Evolutionary conservation across 169 alveolate genomes (phyloP).

Genomic region (Toxoplasma gondii): DNA sequence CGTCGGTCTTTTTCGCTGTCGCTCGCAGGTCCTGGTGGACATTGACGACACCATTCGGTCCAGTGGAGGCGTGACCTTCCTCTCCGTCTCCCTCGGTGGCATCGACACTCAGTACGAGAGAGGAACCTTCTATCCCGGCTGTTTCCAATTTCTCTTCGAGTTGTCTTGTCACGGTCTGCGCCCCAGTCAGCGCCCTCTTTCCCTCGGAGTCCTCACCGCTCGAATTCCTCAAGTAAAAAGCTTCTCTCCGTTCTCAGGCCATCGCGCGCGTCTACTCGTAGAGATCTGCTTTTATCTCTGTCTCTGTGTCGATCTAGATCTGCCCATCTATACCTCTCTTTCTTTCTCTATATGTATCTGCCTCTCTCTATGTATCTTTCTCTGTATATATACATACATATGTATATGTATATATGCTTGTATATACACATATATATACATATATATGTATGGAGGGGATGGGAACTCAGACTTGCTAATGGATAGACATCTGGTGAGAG

Average conservation of each 20-base stretch:
- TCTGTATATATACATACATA: not conserved
- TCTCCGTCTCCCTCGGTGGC: conserved; percentile 85
- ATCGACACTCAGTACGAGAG: conserved; percentile 81
- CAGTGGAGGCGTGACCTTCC: conserved; percentile 83
- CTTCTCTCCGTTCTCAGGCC: not conserved
- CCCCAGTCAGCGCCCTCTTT: conserved; percentile 76
- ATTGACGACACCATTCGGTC: conserved; percentile 87
- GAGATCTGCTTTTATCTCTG: not conserved
- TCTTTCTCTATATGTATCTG: not conserved
- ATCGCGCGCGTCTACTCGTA: not conserved
- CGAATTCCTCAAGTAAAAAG: conserved; percentile 80
- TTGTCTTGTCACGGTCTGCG: conserved; percentile 74
- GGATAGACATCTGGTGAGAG: not conserved
- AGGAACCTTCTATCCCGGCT: conserved; percentile 65
- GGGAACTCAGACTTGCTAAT: no score
- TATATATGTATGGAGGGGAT: no score
- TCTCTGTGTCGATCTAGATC: not conserved
- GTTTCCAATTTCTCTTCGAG: conserved; percentile 82
- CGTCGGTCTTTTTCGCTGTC: not conserved
- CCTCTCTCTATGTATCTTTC: no score
- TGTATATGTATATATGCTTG: not conserved
- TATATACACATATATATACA: not conserved
- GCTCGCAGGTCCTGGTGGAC: conserved; percentile 78
- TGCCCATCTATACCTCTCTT: not conserved
- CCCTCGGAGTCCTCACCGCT: conserved; percentile 85